A percentile compares a stretch with the other conserved stretches of the same genome.
phyloP scores from a whole-genome alignment of 108 stramenopile genomes.

The Skeletonema menzelii region DNA sequence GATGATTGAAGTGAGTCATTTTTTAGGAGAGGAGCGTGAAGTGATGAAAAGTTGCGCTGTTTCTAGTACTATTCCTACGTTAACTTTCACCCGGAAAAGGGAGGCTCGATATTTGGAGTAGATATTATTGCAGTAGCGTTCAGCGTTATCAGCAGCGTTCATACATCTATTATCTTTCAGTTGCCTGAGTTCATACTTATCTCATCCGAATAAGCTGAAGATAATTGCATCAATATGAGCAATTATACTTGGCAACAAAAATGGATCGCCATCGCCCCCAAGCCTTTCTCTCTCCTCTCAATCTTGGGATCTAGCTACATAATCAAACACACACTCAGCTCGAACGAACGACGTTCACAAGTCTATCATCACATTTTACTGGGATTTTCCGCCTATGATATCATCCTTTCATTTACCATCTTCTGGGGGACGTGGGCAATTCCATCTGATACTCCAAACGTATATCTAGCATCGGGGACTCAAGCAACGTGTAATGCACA shows the following conservation, averaged over 20 bases:
- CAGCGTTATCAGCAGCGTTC: no score
- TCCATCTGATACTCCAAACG: neutral
- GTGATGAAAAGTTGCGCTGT: no score
- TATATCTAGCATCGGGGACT: neutral
- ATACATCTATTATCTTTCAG: no score
- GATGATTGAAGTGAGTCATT: no score
- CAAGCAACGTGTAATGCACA: conserved; percentile 9
- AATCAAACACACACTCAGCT: neutral
- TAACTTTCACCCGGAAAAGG: no score
- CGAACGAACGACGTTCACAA: neutral
- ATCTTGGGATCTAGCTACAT: neutral
- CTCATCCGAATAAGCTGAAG: no score
- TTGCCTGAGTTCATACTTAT: no score
- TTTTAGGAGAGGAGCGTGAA: no score
- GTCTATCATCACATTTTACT: neutral
- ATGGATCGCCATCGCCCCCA: neutral
- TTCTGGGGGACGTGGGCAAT: neutral
- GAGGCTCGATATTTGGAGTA: no score
- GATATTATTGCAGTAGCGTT: no score
- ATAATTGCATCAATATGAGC: no score
- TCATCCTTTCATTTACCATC: neutral
- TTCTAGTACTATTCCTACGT: no score
- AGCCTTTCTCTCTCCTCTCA: neutral
- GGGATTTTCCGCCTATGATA: neutral
- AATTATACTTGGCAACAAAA: neutral